A percentile compares a stretch with the other conserved stretches of the same genome.
These are phyloP conservation scores for Adansonia rubrostipa DNA, from an alignment of 441 rosid genomes.

Conservation along the genomic window DNA sequence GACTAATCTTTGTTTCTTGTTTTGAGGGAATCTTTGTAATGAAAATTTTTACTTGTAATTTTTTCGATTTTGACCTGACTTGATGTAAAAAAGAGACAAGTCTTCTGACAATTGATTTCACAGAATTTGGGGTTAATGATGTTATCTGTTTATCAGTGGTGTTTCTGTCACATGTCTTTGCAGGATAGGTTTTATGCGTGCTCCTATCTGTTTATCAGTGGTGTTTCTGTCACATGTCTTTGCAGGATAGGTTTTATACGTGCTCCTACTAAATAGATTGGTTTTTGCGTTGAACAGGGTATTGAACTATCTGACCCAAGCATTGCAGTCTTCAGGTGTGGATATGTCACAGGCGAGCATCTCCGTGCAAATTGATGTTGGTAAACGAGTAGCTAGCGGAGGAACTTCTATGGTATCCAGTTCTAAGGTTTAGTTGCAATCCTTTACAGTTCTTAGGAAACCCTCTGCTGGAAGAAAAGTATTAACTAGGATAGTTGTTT, in stretches of 20 bases:
- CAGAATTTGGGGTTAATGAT: not conserved
- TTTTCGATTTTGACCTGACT: not conserved
- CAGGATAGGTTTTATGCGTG: slow-evolving; percentile 15
- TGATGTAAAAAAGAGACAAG: not conserved
- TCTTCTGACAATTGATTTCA: not conserved
- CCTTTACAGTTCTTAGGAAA: not conserved
- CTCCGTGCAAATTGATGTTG: slow-evolving; percentile 56
- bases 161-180: not conserved
- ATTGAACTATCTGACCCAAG: slow-evolving; percentile 47
- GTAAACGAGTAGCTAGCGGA: slow-evolving; percentile 43
- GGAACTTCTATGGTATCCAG: slow-evolving; percentile 33
- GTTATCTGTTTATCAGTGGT: not conserved
- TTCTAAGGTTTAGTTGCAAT: slow-evolving; percentile 51
- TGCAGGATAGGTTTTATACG: slow-evolving; percentile 12
- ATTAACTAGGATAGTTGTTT: not conserved
- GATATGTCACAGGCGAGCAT: slow-evolving; percentile 53
- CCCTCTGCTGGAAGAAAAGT: not conserved
- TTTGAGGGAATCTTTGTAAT: not conserved
- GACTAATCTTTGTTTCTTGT: not conserved
- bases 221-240: not conserved
- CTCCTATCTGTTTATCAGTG: not conserved
- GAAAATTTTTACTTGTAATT: not conserved
- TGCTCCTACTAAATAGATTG: slow-evolving; percentile 13
- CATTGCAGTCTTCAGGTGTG: slow-evolving; percentile 57
- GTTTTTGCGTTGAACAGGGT: slow-evolving; percentile 40